Evolutionary conservation across 768 basidiomycete species (phyloP).

Genomic region (Amanita polypyramis): DNA sequence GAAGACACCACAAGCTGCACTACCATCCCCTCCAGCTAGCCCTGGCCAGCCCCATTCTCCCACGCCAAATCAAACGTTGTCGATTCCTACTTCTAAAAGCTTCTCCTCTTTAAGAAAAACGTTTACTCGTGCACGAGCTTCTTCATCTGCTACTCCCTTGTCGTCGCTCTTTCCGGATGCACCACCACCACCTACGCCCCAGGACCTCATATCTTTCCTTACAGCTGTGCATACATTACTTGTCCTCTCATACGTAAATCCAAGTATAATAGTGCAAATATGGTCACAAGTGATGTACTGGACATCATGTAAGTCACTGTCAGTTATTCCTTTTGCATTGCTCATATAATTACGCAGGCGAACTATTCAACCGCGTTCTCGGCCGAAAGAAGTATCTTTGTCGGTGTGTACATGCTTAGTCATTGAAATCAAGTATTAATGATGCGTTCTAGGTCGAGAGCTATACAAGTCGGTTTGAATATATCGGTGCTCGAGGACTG

Average conservation of each 20-base stretch:
- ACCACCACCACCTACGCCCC: constrained; percentile 30
- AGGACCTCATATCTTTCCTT: constrained; percentile 66
- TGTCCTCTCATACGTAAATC: constrained; percentile 82
- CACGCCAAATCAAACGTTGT: constrained; percentile 29
- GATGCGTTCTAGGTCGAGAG: constrained; percentile 51
- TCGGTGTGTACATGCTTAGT: constrained; percentile 34
- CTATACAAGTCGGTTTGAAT: constrained; percentile 86
- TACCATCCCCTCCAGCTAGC: constrained; percentile 34
- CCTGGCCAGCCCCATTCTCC: constrained; percentile 44
- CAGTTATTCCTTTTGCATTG: not conserved
- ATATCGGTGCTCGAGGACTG: constrained; percentile 82
- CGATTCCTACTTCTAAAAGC: constrained; percentile 37
- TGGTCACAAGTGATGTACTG: constrained; percentile 99
- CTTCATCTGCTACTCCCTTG: constrained; percentile 34
- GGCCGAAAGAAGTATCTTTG: constrained; percentile 95
- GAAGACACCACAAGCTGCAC: constrained; percentile 31
- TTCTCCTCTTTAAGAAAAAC: constrained; percentile 65
- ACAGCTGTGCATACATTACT: constrained; percentile 80
- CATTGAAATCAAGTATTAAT: not conserved
- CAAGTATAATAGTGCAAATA: constrained; percentile 76
- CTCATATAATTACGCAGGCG: constrained; percentile 36
- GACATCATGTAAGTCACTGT: constrained; percentile 70
- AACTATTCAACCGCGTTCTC: constrained; percentile 75
- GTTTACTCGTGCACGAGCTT: constrained; percentile 40
- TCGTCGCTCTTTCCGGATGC: constrained; percentile 40